Base-by-base conservation (phyloP, 2,329 filamentous ascomycete species). In the Chrysoporthe puriensis region DNA sequence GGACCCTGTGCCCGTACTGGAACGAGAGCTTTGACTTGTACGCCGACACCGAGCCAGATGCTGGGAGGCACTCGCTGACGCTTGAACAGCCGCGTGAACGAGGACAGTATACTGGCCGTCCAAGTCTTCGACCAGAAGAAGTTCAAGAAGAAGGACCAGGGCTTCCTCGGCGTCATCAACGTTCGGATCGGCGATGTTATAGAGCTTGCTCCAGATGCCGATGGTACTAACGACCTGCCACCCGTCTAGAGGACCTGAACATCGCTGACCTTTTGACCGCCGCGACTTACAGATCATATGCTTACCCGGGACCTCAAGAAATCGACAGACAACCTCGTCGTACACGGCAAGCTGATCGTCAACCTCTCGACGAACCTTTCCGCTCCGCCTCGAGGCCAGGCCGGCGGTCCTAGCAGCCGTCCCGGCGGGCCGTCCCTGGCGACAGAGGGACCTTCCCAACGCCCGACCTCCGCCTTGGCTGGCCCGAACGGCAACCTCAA, bases 91-190 rank as follows among this genome's bases (percentile, higher is more conserved):
- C 88, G 88, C 78, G 95, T 93, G 69, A 96, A 91, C 70, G 96
- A 99, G 78, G 95, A 97, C 76, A 97, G 94, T 79, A 97, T 99
- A 76, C 86, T 99, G 60, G 96, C 96, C 8, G 94, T 99, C 59
- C 96, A 99, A 78, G 97, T 99, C 66, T 99, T 99, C 78, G 96
- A 99, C 80, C 96, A 99, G 82, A 97, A 97, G 85, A 99, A 99
- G 83, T 99, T 99, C 84, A 99, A 99, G 86, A 99, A 99, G 88
- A 99, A 98, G 93, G 96, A 99, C 74, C 96, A 99, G 79, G 96
- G 96, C 9, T 99, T 99, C 77, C 85, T 99, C 7, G 96, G 96
- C 67, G 96, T 99, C 65, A 97, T 99, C 76, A 99, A 99, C 78
- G 91, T 99, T 74, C 91, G 94, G 68, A 91, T 99, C 73, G 96